Conservation (phyloP, 768 basidiomycete species). For the Pseudohyphozyma bogoriensis region DNA sequence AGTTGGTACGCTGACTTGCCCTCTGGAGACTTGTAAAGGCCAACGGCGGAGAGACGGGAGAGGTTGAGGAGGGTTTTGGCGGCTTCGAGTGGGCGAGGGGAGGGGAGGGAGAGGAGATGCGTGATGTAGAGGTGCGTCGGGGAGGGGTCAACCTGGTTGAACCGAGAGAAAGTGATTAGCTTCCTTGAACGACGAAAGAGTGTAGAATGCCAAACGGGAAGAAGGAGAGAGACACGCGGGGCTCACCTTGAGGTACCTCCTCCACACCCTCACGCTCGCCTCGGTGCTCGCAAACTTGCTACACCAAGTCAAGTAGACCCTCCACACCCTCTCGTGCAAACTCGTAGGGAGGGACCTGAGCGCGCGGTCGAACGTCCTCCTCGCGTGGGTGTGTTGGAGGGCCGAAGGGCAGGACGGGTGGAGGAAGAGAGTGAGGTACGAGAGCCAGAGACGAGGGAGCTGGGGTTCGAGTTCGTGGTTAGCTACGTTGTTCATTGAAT, state of each 20-base stretch:
- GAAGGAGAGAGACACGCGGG: constrained; percentile 58
- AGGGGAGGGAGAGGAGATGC: constrained; percentile 40
- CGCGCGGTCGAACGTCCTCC: constrained; percentile 87
- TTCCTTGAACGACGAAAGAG: not conserved
- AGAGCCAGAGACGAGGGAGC: constrained; percentile 88
- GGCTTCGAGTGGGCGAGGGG: constrained; percentile 76
- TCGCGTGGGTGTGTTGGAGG: constrained; percentile 78
- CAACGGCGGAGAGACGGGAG: constrained; percentile 64
- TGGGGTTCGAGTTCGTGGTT: constrained; percentile 39
- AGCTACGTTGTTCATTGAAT: constrained; percentile 5
- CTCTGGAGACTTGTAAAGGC: constrained; percentile 75
- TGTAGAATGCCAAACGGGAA: not conserved
- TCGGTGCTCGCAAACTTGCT: constrained; percentile 69
- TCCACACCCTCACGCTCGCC: constrained; percentile 62
- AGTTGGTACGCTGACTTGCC: constrained; percentile 92
- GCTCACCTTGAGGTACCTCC: constrained; percentile 61
- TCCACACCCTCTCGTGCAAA: constrained; percentile 84
- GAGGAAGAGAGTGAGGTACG: constrained; percentile 79
- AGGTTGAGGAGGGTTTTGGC: constrained; percentile 79
- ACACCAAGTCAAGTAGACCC: constrained; percentile 83
- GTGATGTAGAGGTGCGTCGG: constrained; percentile 41
- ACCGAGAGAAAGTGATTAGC: not conserved
- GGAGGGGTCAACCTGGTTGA: constrained; percentile 38
- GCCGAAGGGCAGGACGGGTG: constrained; percentile 79
- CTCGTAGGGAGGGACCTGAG: constrained; percentile 87